Evolutionary conservation across 768 basidiomycete genomes (phyloP).

Genomic region (Hysterangium stoloniferum): DNA sequence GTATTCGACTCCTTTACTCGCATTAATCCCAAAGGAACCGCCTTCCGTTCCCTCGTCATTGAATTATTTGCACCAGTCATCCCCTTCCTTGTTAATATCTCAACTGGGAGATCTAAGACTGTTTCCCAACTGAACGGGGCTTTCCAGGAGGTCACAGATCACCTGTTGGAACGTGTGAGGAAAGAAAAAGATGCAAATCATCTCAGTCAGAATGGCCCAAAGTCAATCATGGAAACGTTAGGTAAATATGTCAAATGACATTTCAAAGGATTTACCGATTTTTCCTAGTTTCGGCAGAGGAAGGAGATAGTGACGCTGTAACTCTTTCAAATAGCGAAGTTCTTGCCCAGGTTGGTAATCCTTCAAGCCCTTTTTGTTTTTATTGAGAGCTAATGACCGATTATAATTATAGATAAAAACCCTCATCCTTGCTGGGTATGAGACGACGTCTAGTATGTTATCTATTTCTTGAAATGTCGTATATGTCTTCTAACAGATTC

Average conservation of each 20-base stretch:
- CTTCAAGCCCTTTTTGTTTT: background rate
- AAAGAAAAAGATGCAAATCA: constrained; percentile 21
- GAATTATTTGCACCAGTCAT: constrained; percentile 55
- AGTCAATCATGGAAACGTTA: background rate
- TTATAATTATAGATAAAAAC: background rate
- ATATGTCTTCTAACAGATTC: background rate
- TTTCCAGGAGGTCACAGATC: constrained; percentile 41
- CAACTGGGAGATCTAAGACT: constrained; percentile 51
- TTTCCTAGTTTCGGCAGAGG: background rate
- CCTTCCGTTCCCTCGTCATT: constrained; percentile 52
- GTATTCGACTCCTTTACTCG: constrained; percentile 55
- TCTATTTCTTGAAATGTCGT: background rate
- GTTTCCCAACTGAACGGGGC: constrained; percentile 46
- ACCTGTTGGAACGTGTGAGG: constrained; percentile 33
- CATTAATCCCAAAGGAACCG: constrained; percentile 33
- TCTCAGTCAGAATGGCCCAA: background rate
- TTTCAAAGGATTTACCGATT: background rate
- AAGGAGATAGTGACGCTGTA: background rate
- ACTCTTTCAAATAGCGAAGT: background rate
- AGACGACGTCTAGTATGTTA: no score
- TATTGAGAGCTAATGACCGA: background rate
- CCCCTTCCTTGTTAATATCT: constrained; percentile 45
- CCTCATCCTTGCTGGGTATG: no score
- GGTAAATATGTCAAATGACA: background rate
- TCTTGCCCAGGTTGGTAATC: background rate